Evolutionary conservation across 129 eudicot genomes (phyloP), one percentile per base, ranked within the genome.

Genomic region (Rutidosis leptorrhynchoides): DNA sequence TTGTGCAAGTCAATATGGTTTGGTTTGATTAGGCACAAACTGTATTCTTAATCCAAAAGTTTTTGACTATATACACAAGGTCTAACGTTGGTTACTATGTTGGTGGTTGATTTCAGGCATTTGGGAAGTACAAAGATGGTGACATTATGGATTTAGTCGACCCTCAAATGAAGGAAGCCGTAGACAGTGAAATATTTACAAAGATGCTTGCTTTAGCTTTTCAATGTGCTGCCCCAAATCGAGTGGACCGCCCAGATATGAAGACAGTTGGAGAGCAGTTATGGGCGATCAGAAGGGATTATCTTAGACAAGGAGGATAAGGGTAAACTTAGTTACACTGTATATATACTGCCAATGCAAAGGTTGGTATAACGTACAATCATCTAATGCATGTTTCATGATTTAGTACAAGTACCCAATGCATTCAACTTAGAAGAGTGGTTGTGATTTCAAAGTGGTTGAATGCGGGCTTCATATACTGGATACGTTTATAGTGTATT

Each of bases 201-300:
- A 85, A 76, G 72, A 85, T 91, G 88, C 81, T 91, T 60, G 81
- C 74, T 54, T 53, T 91, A 77, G 98, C 96, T 9, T 74, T 91
- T 42, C 86, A 83, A 23, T 91, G 96, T 69, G 96, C 84, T 15
- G 98, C 98, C 2, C 96, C 98, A 2, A 78, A 82, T 26, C 78
- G 94, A 58, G 75, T 67, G 2, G 98, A 91, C 69, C 86, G 98
- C 16, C 98, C 96, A 0, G 98, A 87, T 49, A 91, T 91, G 98
- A 88, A 85, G 65, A 53, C 67, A 10, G 98, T 85, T 20, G 95
- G 90, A 26, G 95, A 91, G 84, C 88, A 80, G 54, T 52, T 91
- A 19, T 91, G 98, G 98, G 86, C 67, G 8, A 85, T 91, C 15
- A 81, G 98, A 82, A 77, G 77, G 83, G 96, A 87, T 46, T 83